Conservation (phyloP, 2,329 filamentous ascomycete species). For the Fusarium drepaniforme region DNA sequence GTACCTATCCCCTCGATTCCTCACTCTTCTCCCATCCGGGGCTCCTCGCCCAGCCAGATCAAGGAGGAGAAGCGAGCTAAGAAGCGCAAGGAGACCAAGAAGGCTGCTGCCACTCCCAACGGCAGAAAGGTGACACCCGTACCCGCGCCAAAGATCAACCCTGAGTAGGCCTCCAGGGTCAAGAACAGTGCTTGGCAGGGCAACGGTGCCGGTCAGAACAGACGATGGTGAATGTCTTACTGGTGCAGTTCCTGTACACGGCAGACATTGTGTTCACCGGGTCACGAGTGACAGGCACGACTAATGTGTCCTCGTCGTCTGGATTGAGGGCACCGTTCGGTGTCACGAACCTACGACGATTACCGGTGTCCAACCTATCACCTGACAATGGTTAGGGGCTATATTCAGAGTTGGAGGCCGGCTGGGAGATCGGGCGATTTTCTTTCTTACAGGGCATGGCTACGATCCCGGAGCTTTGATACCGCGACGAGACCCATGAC, state of each 20-base stretch:
- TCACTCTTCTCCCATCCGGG: constrained; percentile 39
- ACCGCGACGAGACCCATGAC: constrained; percentile 37
- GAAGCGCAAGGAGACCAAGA: constrained; percentile 45
- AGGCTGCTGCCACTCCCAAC: constrained; percentile 37
- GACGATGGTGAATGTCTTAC: not conserved
- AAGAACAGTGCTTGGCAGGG: constrained; percentile 7
- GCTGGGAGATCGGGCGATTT: constrained; percentile 12
- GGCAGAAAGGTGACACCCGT: constrained; percentile 45
- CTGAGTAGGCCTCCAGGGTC: constrained; percentile 37
- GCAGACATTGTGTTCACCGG: not conserved
- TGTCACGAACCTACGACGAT: not conserved
- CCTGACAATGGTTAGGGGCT: not conserved
- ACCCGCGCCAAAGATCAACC: constrained; percentile 37
- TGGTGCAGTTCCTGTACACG: not conserved
- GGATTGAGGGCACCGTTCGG: not conserved
- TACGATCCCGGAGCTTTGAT: constrained; percentile 36
- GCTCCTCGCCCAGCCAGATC: constrained; percentile 36
- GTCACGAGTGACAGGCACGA: not conserved
- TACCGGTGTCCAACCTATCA: not conserved
- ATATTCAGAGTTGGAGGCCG: constrained; percentile 5
- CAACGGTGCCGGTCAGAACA: not conserved
- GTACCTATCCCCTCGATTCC: constrained; percentile 54
- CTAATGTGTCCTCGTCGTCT: not conserved
- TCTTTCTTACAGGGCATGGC: constrained; percentile 22
- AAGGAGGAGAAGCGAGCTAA: constrained; percentile 47